Base-by-base conservation (phyloP, 208 protist species). In the Trypanosoma congolense region DNA sequence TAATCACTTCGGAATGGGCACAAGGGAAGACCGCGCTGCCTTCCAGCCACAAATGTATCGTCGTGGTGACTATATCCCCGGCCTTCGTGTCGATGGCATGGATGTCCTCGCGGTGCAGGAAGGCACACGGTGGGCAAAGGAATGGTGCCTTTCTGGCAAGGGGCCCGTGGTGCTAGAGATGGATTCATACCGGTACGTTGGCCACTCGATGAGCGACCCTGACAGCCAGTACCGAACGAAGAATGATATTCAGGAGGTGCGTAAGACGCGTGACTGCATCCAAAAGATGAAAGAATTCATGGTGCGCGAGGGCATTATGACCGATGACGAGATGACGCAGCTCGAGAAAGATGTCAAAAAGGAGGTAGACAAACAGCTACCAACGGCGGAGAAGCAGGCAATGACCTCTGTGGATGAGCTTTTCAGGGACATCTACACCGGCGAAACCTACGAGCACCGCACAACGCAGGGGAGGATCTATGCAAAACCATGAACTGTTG, bases 1-100 rank as follows among this genome's bases (percentile, higher is more conserved):
- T 83, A 99, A 99, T 77, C 76, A 97, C 50, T 98, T 97, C 73
- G 97, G 95, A 70, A 99, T 99, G 97, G 97, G 97, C 53, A 99
- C 97, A 14, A 89, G 86, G 52, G 77, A 89, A 43, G 56, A 90
- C 26, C 90, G 97, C 57, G 78, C 91, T 12, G 77, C 88, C 30
- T 94, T 80, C 59, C 86, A 92, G 55, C 70, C 73, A 19, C 77
- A 98, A 52, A 99, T 97, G 79, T 99, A 99, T 84, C 90, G 80
- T 42, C 93, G 97, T 62, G 96, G 96, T 56, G 87, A 98, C 61
- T 97, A 96, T 75, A 84, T 99, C 50, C 92, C 97, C 25, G 97
- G 97, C 49, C 82, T 99, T 56, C 73, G 73, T 69, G 78, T 98
- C 21, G 96, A 99, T 64, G 98, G 96, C 63, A 99, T 99, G 97